These are phyloP conservation scores for Ophiostoma fasciatum DNA, from an alignment of 2,329 filamentous ascomycete species.

Conservation along the genomic window DNA sequence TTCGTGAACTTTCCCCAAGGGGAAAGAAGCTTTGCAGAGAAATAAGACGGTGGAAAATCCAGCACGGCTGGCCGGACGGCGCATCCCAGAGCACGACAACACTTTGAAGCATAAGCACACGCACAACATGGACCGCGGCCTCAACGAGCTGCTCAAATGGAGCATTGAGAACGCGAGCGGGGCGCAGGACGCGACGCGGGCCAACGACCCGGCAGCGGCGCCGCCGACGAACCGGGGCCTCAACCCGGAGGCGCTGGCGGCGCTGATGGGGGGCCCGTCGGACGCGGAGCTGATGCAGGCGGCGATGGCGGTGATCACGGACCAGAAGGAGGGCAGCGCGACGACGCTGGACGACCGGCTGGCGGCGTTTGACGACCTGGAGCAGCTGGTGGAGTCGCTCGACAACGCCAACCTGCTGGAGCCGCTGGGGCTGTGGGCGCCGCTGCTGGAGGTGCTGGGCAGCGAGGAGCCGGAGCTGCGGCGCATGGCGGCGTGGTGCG, in stretches of 20 bases:
- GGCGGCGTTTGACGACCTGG: slow-evolving; percentile 85
- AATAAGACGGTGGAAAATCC: slow-evolving; percentile 4
- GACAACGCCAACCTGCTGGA: slow-evolving; percentile 96
- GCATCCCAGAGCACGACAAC: no score
- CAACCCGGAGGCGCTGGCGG: slow-evolving; percentile 54
- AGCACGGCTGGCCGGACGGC: no score
- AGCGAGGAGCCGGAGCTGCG: slow-evolving; percentile 58
- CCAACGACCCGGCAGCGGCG: slow-evolving; percentile 14
- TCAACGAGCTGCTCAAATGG: slow-evolving; percentile 24
- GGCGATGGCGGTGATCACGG: slow-evolving; percentile 62
- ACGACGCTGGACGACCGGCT: slow-evolving; percentile 60
- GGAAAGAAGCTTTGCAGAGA: slow-evolving; percentile 12
- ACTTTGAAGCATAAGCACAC: no score
- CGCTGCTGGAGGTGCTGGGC: slow-evolving; percentile 55
- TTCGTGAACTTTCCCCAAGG: slow-evolving; percentile 21
- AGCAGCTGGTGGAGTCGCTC: slow-evolving; percentile 79
- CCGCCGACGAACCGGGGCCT: slow-evolving; percentile 28
- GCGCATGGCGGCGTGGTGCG: slow-evolving; percentile 83
- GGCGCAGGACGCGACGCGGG: slow-evolving; percentile 8
- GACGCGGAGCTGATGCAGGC: slow-evolving; percentile 88
- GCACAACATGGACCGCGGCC: slow-evolving; percentile 18
- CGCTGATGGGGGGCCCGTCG: slow-evolving; percentile 68
- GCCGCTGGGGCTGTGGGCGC: slow-evolving; percentile 64
- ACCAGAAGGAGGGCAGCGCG: slow-evolving; percentile 21
- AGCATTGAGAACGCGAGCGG: slow-evolving; percentile 18